Conservation (phyloP, 2,329 filamentous ascomycete species). For the Rhynchosporium secalis region DNA sequence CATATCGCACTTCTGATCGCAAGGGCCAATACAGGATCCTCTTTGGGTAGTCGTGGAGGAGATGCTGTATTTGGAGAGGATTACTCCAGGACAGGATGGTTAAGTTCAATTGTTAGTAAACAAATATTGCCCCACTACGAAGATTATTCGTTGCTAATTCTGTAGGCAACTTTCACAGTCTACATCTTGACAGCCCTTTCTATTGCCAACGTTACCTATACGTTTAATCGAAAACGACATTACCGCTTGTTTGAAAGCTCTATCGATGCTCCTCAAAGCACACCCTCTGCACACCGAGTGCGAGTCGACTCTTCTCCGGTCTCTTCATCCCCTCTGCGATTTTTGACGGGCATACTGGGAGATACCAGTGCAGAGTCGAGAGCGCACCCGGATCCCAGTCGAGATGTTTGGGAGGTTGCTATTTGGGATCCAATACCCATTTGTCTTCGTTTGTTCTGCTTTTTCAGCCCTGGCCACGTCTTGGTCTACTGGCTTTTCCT, state of each 20-base stretch:
- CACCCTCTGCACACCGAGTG: constrained; percentile 85
- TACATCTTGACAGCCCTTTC: constrained; percentile 68
- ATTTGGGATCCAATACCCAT: constrained; percentile 93
- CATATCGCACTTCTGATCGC: constrained; percentile 83
- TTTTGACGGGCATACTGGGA: constrained; percentile 67
- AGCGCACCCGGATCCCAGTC: constrained; percentile 76
- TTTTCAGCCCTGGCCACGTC: constrained; percentile 94
- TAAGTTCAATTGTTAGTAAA: constrained; percentile 56
- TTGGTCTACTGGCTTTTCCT: constrained; percentile 86
- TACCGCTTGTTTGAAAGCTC: constrained; percentile 90
- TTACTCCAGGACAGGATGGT: constrained; percentile 60
- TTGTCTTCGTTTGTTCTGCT: constrained; percentile 77
- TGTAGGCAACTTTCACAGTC: constrained; percentile 68
- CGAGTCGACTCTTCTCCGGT: constrained; percentile 81
- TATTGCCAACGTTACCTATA: constrained; percentile 75
- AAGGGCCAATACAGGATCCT: constrained; percentile 66
- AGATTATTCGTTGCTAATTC: constrained; percentile 18
- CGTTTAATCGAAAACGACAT: constrained; percentile 76
- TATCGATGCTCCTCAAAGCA: constrained; percentile 73
- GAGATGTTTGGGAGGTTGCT: constrained; percentile 92
- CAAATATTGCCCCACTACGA: not conserved
- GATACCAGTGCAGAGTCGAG: constrained; percentile 74
- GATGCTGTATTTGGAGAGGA: constrained; percentile 87
- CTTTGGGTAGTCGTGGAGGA: constrained; percentile 47
- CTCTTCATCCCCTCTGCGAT: constrained; percentile 74